A percentile compares a stretch with the other conserved stretches of the same genome.
These are phyloP conservation scores for Willaertia magna DNA, from an alignment of 208 protist genomes.

Conservation along the genomic window DNA sequence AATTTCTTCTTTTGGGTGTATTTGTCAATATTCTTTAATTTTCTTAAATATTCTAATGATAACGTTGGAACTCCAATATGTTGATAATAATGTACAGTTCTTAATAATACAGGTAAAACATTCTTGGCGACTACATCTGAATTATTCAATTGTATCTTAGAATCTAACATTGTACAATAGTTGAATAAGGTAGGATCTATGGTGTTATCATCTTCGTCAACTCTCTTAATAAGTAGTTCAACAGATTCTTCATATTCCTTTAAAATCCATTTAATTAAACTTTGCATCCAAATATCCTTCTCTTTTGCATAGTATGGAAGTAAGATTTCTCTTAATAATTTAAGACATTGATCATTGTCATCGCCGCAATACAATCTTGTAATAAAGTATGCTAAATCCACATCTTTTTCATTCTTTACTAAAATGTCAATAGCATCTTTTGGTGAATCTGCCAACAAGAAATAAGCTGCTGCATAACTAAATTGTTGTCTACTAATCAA, in stretches of 20 bases:
- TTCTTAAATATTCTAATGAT: not conserved
- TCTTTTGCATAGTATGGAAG: not conserved
- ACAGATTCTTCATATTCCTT: not conserved
- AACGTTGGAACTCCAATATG: not conserved
- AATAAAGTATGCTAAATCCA: slow-evolving; percentile 27
- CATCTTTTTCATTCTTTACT: slow-evolving; percentile 25
- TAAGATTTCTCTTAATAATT: not conserved
- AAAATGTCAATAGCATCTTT: slow-evolving; percentile 56
- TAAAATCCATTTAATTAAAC: not conserved
- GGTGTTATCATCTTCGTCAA: not conserved
- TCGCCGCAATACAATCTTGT: slow-evolving; percentile 21
- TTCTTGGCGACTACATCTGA: not conserved
- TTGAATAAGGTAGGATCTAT: not conserved
- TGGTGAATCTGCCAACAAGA: slow-evolving; percentile 65
- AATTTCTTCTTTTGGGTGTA: not conserved
- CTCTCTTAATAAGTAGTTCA: not conserved
- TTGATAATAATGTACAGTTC: not conserved
- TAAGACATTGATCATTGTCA: not conserved
- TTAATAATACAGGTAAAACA: not conserved
- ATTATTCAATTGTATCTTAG: not conserved
- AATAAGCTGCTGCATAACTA: slow-evolving; percentile 72
- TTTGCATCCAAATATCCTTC: not conserved
- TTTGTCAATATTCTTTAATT: not conserved
- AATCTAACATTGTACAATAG: not conserved
- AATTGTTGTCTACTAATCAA: slow-evolving; percentile 65